Conservation (phyloP, 805 yeast species). For the Kodamaea sagamina region DNA sequence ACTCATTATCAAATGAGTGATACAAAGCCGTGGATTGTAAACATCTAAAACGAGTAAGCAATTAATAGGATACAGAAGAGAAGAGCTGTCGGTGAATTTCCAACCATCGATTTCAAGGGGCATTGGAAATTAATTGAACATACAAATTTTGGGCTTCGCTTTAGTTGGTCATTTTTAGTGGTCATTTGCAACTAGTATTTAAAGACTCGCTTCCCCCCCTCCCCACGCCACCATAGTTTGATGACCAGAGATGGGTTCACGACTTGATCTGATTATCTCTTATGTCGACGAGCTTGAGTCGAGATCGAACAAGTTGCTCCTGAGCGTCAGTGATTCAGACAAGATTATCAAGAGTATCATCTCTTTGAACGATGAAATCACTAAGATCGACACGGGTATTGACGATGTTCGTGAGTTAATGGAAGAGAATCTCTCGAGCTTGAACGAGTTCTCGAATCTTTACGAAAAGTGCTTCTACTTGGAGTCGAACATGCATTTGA, state of each 20-base stretch:
- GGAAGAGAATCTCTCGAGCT: constrained; percentile 23
- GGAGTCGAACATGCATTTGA: constrained; percentile 33
- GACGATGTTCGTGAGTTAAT: constrained; percentile 29
- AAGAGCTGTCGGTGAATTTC: background rate
- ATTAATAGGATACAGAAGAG: background rate
- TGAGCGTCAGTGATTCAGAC: constrained; percentile 25
- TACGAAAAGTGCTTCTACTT: constrained; percentile 34
- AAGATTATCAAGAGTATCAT: constrained; percentile 24
- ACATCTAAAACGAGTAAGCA: constrained; percentile 11
- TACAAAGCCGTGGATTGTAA: constrained; percentile 12
- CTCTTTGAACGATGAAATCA: constrained; percentile 22
- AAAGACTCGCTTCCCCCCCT: too few relatives aligned
- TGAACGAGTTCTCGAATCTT: constrained; percentile 31
- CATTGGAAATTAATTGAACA: too few relatives aligned
- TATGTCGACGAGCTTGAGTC: constrained; percentile 34
- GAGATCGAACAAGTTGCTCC: constrained; percentile 27
- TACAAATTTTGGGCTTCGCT: too few relatives aligned
- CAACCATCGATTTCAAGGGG: too few relatives aligned
- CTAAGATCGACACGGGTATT: constrained; percentile 30
- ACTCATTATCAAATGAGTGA: constrained; percentile 3
- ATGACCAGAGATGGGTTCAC: constrained; percentile 15
- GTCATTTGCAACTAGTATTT: background rate
- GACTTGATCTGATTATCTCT: constrained; percentile 32
- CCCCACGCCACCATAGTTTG: background rate
- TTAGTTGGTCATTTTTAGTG: background rate